Conservation (phyloP, 306 rosid species). For the Vicia faba region DNA sequence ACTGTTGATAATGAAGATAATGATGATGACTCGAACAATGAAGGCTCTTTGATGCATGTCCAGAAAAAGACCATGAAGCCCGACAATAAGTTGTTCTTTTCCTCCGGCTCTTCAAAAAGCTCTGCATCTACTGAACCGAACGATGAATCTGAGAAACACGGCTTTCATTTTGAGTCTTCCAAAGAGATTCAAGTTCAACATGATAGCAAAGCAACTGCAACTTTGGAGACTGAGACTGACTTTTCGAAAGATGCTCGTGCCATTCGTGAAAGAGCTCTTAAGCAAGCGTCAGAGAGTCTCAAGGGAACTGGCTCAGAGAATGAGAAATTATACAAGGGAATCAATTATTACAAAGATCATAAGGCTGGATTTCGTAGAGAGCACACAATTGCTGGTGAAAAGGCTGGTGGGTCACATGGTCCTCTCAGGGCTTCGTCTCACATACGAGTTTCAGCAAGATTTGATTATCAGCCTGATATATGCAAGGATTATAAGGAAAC, state of each 20-base stretch:
- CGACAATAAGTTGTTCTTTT: slow-evolving; percentile 3
- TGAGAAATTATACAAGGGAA: slow-evolving; percentile 8
- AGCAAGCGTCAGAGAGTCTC: slow-evolving; percentile 5
- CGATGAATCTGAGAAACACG: background rate
- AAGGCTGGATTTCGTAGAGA: slow-evolving; percentile 23
- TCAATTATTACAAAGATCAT: slow-evolving; percentile 3
- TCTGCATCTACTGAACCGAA: background rate
- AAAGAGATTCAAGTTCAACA: slow-evolving; percentile 15
- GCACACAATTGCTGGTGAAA: slow-evolving; percentile 13
- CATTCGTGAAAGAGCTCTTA: slow-evolving; percentile 12
- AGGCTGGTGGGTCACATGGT: slow-evolving; percentile 19
- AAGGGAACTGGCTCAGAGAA: background rate
- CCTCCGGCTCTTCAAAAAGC: background rate
- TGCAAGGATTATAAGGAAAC: slow-evolving; percentile 19
- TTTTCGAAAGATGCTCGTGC: slow-evolving; percentile 7
- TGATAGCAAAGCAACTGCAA: slow-evolving; percentile 15
- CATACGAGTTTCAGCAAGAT: background rate
- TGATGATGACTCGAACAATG: background rate
- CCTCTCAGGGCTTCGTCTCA: slow-evolving; percentile 23
- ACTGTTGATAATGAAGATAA: slow-evolving; percentile 1
- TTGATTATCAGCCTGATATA: slow-evolving; percentile 21
- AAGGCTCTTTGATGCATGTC: slow-evolving; percentile 16
- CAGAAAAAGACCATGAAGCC: background rate
- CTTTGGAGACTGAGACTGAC: slow-evolving; percentile 13
- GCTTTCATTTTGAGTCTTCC: slow-evolving; percentile 10